phyloP scores from a whole-genome alignment of 2,329 filamentous ascomycete species.

The Tolypocladium paradoxum region DNA sequence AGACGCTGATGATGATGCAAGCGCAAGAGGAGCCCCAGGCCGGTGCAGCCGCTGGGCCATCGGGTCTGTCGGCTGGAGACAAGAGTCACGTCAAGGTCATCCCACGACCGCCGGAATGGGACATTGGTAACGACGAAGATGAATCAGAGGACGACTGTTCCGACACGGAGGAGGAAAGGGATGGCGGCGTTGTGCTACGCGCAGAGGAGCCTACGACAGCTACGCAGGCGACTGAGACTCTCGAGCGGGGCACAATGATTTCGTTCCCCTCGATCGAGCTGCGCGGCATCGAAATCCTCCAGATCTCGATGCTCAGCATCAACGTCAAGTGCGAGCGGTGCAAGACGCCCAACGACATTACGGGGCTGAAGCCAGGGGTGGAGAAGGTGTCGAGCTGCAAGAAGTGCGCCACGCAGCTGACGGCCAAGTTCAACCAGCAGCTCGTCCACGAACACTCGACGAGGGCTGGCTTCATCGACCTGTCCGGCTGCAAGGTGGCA shows the following conservation, averaged over 20 bases:
- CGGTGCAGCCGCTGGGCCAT: constrained; percentile 3
- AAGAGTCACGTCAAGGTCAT: constrained; percentile 61
- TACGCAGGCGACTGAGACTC: constrained; percentile 12
- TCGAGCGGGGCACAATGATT: constrained; percentile 62
- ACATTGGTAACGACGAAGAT: constrained; percentile 30
- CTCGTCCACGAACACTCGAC: constrained; percentile 62
- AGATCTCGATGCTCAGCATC: constrained; percentile 55
- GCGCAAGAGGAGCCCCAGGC: constrained; percentile 3
- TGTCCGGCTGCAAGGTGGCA: constrained; percentile 61
- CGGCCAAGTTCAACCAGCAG: constrained; percentile 51
- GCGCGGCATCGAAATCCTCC: constrained; percentile 64
- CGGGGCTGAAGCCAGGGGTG: constrained; percentile 47
- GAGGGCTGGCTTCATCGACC: constrained; percentile 69
- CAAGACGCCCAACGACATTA: constrained; percentile 61
- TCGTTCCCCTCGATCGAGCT: constrained; percentile 71
- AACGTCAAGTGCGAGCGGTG: constrained; percentile 71
- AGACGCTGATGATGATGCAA: constrained; percentile 3
- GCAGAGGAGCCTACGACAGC: constrained; percentile 13
- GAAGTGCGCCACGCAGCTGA: constrained; percentile 45
- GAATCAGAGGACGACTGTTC: constrained; percentile 38
- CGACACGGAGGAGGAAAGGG: constrained; percentile 28
- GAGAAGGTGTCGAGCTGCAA: constrained; percentile 44
- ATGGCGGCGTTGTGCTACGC: constrained; percentile 29
- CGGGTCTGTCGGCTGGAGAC: constrained; percentile 25
- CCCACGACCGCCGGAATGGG: constrained; percentile 70